Percentiles rank a stretch among this genome's conserved stretches.
phyloP scores from a whole-genome alignment of 495 filamentous ascomycete genomes.

The Trypethelium eluteriae region DNA sequence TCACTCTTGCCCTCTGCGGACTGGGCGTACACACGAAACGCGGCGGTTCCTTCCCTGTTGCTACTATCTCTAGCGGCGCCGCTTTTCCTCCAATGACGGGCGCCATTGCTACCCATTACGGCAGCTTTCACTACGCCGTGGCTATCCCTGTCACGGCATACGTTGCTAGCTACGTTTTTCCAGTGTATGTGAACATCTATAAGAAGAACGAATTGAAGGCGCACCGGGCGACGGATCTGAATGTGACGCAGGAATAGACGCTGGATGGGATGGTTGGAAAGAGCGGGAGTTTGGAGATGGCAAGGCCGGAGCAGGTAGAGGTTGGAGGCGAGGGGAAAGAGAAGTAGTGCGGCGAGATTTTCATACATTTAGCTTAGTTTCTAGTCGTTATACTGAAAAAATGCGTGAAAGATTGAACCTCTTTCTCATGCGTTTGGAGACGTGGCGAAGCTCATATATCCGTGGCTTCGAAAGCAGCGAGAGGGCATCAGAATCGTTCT shows the following conservation, averaged over 20 bases:
- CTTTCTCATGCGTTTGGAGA: no score
- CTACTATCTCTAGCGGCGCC: conserved; percentile 14
- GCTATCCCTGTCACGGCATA: conserved; percentile 9
- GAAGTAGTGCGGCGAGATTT: no score
- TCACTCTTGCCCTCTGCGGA: conserved; percentile 12
- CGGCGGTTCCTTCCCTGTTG: conserved; percentile 10
- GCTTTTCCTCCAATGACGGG: conserved; percentile 15
- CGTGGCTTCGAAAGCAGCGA: no score
- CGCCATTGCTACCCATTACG: background rate
- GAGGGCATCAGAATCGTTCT: no score
- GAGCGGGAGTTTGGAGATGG: conserved; percentile 4
- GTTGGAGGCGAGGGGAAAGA: background rate
- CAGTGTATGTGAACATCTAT: conserved; percentile 4
- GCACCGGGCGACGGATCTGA: conserved; percentile 9
- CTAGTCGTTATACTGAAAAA: background rate
- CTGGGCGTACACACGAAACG: conserved; percentile 16
- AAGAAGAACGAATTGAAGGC: background rate
- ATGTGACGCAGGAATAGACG: background rate
- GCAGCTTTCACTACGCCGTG: conserved; percentile 11
- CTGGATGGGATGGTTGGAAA: conserved; percentile 6
- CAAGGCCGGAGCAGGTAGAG: background rate
- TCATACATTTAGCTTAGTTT: background rate
- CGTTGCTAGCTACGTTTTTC: conserved; percentile 7
- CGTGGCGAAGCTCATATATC: no score
- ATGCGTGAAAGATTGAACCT: no score